Evolutionary conservation across 768 basidiomycete genomes (phyloP).

Genomic region (Cubamyces lactineus): DNA sequence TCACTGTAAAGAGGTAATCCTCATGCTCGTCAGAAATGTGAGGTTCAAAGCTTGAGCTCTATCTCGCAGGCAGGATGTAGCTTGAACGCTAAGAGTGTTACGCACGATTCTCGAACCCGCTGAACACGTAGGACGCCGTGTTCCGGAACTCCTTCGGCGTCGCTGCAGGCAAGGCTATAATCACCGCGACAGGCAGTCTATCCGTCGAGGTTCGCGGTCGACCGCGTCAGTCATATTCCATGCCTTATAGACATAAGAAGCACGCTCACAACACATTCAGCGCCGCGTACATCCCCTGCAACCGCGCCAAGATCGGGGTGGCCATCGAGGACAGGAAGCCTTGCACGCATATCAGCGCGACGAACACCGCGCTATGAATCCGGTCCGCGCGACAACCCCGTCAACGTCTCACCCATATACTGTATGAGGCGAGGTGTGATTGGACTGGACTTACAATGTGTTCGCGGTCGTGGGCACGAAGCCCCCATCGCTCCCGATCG

Average conservation of each 20-base stretch:
- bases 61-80: too few relatives aligned
- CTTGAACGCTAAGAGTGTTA: neutral
- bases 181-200: slow-evolving; percentile 36
- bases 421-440: too few relatives aligned
- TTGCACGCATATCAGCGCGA: slow-evolving; percentile 37
- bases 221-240: neutral
- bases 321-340: slow-evolving; percentile 39
- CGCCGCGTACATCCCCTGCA: slow-evolving; percentile 40
- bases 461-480: slow-evolving; percentile 34
- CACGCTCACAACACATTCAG: slow-evolving; percentile 40
- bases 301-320: slow-evolving; percentile 37
- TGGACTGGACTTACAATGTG: slow-evolving; percentile 26
- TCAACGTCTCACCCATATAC: neutral
- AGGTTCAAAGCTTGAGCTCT: too few relatives aligned
- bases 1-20: slow-evolving; percentile 38
- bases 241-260: too few relatives aligned
- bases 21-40: too few relatives aligned
- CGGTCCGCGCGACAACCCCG: slow-evolving; percentile 30
- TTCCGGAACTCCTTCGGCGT: slow-evolving; percentile 65
- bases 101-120: slow-evolving; percentile 62
- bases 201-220: too few relatives aligned
- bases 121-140: slow-evolving; percentile 60
- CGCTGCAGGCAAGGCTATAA: slow-evolving; percentile 60
- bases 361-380: slow-evolving; percentile 36
- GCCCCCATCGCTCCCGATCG: slow-evolving; percentile 34